phyloP scores from a whole-genome alignment of 2,329 filamentous ascomycete species.

The Alternaria sp. region DNA sequence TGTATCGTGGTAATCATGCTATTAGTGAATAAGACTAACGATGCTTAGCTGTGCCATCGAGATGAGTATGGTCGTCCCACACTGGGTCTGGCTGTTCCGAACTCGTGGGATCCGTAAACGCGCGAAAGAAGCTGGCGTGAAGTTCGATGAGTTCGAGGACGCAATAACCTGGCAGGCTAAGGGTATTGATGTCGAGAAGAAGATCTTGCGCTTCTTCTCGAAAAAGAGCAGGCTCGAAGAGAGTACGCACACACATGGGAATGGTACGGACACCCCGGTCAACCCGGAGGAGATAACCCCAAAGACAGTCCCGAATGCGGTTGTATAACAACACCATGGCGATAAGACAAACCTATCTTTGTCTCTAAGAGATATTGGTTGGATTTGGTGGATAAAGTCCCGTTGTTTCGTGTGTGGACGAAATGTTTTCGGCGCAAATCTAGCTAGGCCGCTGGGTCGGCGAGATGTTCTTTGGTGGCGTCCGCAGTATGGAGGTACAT shows the following conservation, averaged over 20 bases:
- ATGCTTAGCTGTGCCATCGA: conserved; percentile 56
- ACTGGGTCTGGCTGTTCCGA: conserved; percentile 62
- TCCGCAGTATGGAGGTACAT: not conserved
- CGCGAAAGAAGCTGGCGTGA: conserved; percentile 49
- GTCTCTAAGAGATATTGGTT: not conserved
- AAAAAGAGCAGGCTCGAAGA: not conserved
- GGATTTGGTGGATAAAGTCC: not conserved
- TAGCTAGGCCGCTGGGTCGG: not conserved
- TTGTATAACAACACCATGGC: not conserved
- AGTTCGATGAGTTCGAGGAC: conserved; percentile 59
- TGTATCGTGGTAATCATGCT: not conserved
- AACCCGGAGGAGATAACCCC: conserved; percentile 1
- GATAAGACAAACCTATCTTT: not conserved
- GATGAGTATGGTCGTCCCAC: conserved; percentile 63
- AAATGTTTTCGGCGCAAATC: not conserved
- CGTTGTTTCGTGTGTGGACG: not conserved
- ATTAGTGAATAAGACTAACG: not conserved
- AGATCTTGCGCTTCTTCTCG: conserved; percentile 9
- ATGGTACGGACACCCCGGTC: not conserved
- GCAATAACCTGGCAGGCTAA: conserved; percentile 28
- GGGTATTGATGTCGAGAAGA: conserved; percentile 27
- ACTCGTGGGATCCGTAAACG: conserved; percentile 58
- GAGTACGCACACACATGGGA: not conserved
- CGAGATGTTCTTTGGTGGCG: not conserved
- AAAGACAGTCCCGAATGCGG: conserved; percentile 28